Percentiles rank a stretch among this genome's conserved stretches.
Conservation (phyloP, 352 stramenopile genomes). For the Pythium guiyangense region DNA sequence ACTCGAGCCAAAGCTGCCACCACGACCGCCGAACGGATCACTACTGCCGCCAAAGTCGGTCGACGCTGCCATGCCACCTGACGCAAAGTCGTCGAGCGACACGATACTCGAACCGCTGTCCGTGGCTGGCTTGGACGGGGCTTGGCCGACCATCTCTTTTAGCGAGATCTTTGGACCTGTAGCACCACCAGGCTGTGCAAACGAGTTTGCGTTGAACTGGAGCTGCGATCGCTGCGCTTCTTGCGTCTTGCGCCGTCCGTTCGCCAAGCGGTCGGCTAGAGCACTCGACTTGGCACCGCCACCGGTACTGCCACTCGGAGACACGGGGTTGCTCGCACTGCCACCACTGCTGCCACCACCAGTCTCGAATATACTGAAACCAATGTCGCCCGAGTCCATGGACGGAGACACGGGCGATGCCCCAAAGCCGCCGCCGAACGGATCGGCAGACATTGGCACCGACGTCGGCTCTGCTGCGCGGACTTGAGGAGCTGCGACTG, state of each 20-base stretch:
- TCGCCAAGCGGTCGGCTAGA: conserved; percentile 53
- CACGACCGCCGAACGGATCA: conserved; percentile 15
- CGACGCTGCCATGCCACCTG: conserved; percentile 15
- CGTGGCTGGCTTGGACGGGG: background rate
- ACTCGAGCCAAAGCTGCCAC: conserved; percentile 9
- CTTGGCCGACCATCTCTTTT: conserved; percentile 37
- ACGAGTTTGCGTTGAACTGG: conserved; percentile 52
- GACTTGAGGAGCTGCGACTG: conserved; percentile 14
- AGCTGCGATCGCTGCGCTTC: conserved; percentile 61
- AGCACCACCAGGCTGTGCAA: conserved; percentile 20
- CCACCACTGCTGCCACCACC: background rate
- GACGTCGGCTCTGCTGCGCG: conserved; percentile 16
- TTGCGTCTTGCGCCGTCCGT: conserved; percentile 65
- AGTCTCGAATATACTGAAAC: conserved; percentile 16
- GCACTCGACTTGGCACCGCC: conserved; percentile 44
- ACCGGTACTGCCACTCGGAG: background rate
- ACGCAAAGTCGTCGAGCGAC: conserved; percentile 51
- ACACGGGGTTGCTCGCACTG: background rate
- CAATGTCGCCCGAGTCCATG: conserved; percentile 2
- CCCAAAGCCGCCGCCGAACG: conserved; percentile 24
- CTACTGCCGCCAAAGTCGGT: conserved; percentile 14
- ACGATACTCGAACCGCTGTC: conserved; percentile 1
- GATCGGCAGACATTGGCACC: conserved; percentile 15
- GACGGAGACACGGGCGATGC: conserved; percentile 5
- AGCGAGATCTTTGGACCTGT: conserved; percentile 44